phyloP scores from a whole-genome alignment of 2,329 filamentous ascomycete species.

The Trichoderma sp. region DNA sequence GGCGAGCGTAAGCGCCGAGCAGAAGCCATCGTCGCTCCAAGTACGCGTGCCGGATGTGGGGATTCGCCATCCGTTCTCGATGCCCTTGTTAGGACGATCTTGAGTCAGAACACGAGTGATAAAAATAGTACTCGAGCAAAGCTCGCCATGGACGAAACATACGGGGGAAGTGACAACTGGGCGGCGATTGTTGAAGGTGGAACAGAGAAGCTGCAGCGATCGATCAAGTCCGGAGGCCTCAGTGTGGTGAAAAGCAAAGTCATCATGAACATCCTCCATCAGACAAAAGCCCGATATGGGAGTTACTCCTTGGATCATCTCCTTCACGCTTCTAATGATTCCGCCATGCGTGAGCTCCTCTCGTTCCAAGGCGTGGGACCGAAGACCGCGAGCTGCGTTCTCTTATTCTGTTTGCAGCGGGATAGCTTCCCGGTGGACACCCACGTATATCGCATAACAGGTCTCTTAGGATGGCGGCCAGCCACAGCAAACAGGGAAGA shows the following conservation, averaged over 20 bases:
- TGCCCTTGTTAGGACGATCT: constrained; percentile 50
- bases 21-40: constrained; percentile 57
- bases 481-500: constrained; percentile 40
- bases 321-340: constrained; percentile 40
- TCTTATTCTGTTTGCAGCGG: constrained; percentile 49
- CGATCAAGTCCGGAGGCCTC: constrained; percentile 70
- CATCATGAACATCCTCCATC: constrained; percentile 65
- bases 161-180: constrained; percentile 45
- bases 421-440: constrained; percentile 53
- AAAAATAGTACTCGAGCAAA: constrained; percentile 59
- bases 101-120: constrained; percentile 53
- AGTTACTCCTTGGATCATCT: constrained; percentile 49
- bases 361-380: constrained; percentile 51
- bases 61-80: constrained; percentile 50
- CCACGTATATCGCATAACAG: constrained; percentile 50
- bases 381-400: constrained; percentile 53
- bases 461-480: constrained; percentile 49
- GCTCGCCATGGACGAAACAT: constrained; percentile 43
- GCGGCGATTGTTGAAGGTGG: constrained; percentile 41
- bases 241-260: constrained; percentile 69
- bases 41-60: constrained; percentile 62
- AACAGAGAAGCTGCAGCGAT: constrained; percentile 44
- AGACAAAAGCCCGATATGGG: constrained; percentile 51
- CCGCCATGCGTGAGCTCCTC: constrained; percentile 50
- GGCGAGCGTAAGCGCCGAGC: constrained; percentile 59